Percentiles rank a stretch among this genome's conserved stretches.
Conservation (phyloP, 768 basidiomycete genomes). For the Neoboletus brunneissimus region DNA sequence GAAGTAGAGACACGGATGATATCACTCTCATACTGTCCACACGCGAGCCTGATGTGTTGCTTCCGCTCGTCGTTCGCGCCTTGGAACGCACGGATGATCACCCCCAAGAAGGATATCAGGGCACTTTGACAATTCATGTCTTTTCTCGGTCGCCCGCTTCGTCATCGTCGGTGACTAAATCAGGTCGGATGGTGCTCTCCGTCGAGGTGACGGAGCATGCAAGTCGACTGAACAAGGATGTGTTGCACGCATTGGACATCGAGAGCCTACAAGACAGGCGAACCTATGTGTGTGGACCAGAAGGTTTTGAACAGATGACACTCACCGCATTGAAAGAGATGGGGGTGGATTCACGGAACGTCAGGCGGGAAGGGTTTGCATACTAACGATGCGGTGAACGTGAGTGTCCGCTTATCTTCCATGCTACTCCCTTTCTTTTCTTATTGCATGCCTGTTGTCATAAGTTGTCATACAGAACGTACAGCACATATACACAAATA, state of each 20-base stretch:
- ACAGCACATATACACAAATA: background rate
- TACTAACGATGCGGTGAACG: slow-evolving; percentile 31
- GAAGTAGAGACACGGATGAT: slow-evolving; percentile 23
- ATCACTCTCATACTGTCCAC: slow-evolving; percentile 50
- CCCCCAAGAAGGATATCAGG: background rate
- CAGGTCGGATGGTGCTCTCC: slow-evolving; percentile 12
- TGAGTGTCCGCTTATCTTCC: background rate
- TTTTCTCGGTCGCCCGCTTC: slow-evolving; percentile 27
- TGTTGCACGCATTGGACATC: slow-evolving; percentile 4
- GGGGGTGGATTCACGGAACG: slow-evolving; percentile 33
- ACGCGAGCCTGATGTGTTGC: slow-evolving; percentile 50
- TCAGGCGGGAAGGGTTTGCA: slow-evolving; percentile 43
- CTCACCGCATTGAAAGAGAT: slow-evolving; percentile 33
- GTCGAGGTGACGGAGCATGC: slow-evolving; percentile 18
- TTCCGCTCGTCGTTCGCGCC: slow-evolving; percentile 35
- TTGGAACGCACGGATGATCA: background rate
- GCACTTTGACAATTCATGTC: slow-evolving; percentile 37
- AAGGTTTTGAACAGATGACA: slow-evolving; percentile 41
- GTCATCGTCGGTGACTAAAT: background rate
- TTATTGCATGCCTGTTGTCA: no score
- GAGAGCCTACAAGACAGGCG: slow-evolving; percentile 24
- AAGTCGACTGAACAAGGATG: slow-evolving; percentile 17
- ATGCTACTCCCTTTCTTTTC: background rate
- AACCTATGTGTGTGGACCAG: slow-evolving; percentile 53
- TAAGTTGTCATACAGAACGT: background rate